Evolutionary conservation across 768 basidiomycete genomes (phyloP).

Genomic region (Holtermannia corniformis): DNA sequence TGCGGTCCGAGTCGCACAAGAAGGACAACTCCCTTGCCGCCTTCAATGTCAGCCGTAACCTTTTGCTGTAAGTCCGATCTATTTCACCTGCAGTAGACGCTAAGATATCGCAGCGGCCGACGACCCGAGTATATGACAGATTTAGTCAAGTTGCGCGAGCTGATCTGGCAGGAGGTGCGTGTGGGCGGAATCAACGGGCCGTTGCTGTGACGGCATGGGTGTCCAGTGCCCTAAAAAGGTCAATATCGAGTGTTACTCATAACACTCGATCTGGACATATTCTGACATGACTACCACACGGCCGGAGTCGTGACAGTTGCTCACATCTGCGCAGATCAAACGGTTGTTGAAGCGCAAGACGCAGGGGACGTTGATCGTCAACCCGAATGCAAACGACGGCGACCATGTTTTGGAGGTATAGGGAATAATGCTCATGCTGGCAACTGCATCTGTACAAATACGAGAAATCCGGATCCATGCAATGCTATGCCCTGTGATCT

Average conservation of each 20-base stretch:
- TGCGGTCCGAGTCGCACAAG: constrained; percentile 12
- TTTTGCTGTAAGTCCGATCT: constrained; percentile 26
- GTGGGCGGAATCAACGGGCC: too few species aligned
- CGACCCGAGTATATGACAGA: constrained; percentile 35
- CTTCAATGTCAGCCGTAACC: constrained; percentile 32
- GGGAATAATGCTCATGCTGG: neutral
- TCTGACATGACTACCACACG: too few species aligned
- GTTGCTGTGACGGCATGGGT: too few species aligned
- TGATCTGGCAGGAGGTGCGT: constrained; percentile 40
- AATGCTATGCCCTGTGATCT: too few species aligned
- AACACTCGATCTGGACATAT: too few species aligned
- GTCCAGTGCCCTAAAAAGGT: too few species aligned
- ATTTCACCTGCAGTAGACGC: neutral
- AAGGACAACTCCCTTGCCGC: constrained; percentile 37
- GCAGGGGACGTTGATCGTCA: constrained; percentile 23
- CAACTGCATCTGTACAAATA: neutral
- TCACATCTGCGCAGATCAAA: too few species aligned
- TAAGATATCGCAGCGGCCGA: constrained; percentile 29
- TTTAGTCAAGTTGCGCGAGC: constrained; percentile 32
- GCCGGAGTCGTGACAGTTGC: too few species aligned
- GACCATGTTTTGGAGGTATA: constrained; percentile 9
- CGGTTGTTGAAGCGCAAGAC: constrained; percentile 24
- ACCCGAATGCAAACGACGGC: constrained; percentile 11
- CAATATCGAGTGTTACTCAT: too few species aligned
- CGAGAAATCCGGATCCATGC: too few species aligned